Evolutionary conservation across 805 yeast genomes (phyloP).

Genomic region (Monosporozyma servazzii): DNA sequence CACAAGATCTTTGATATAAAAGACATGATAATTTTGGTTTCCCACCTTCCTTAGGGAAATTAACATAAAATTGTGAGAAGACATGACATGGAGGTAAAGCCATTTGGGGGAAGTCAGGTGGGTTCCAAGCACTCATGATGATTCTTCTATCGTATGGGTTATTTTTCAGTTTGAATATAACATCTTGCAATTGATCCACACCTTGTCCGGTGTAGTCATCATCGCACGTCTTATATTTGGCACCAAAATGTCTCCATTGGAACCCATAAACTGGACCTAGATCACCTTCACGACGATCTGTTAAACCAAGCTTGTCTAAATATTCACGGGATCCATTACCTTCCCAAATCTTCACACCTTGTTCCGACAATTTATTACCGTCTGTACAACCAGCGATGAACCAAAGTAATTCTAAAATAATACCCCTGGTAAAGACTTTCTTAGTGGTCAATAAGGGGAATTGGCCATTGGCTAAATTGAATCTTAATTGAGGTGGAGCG

Average conservation of each 20-base stretch:
- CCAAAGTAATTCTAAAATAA: slow-evolving; percentile 87
- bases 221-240: slow-evolving; percentile 78
- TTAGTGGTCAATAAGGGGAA: slow-evolving; percentile 92
- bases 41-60: slow-evolving; percentile 46
- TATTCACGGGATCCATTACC: slow-evolving; percentile 95
- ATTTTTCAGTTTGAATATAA: slow-evolving; percentile 68
- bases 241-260: slow-evolving; percentile 99
- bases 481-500: slow-evolving; percentile 93
- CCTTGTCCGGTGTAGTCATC: slow-evolving; percentile 84
- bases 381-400: slow-evolving; percentile 85
- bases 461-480: slow-evolving; percentile 56
- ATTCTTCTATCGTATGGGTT: slow-evolving; percentile 94
- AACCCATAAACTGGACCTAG: slow-evolving; percentile 98
- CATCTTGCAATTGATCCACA: slow-evolving; percentile 75
- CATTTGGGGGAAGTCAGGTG: slow-evolving; percentile 88
- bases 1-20: slow-evolving; percentile 95
- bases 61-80: slow-evolving; percentile 89
- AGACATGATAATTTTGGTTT: slow-evolving; percentile 75
- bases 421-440: slow-evolving; percentile 81
- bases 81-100: slow-evolving; percentile 99
- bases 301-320: slow-evolving; percentile 73
- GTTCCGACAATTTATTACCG: slow-evolving; percentile 64
- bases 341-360: slow-evolving; percentile 97
- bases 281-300: slow-evolving; percentile 81
- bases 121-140: slow-evolving; percentile 96